Conservation (phyloP, 2,329 filamentous ascomycete genomes). For the Pseudocercospora eumusae region DNA sequence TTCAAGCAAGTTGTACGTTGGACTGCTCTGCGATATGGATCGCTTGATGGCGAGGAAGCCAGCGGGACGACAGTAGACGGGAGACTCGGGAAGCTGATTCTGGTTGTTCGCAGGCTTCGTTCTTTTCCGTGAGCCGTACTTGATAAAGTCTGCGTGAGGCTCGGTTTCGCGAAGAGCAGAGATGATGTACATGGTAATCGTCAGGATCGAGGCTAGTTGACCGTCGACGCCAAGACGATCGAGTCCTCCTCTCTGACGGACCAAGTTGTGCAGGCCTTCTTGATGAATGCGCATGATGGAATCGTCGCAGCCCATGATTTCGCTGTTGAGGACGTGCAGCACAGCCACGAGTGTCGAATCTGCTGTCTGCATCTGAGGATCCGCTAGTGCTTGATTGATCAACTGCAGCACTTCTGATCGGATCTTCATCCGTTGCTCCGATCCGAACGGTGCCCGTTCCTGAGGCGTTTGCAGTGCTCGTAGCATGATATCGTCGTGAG, state of each 20-base stretch:
- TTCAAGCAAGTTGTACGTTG: constrained; percentile 23
- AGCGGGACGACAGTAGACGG: constrained; percentile 23
- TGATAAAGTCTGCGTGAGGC: constrained; percentile 26
- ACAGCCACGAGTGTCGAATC: constrained; percentile 40
- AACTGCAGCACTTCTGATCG: constrained; percentile 30
- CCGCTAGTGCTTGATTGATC: constrained; percentile 34
- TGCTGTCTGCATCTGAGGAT: constrained; percentile 30
- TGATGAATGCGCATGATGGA: constrained; percentile 32
- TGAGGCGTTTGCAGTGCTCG: constrained; percentile 25
- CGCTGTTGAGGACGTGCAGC: constrained; percentile 36
- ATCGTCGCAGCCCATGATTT: constrained; percentile 37
- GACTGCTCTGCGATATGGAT: constrained; percentile 18
- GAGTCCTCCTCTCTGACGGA: constrained; percentile 36
- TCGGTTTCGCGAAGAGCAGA: constrained; percentile 25
- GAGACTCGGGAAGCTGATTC: constrained; percentile 27
- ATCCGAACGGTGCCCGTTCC: constrained; percentile 24
- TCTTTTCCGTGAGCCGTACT: constrained; percentile 18
- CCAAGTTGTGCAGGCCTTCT: constrained; percentile 35
- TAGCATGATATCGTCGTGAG: constrained; percentile 40
- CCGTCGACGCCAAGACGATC: constrained; percentile 33
- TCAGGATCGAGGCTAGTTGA: constrained; percentile 32
- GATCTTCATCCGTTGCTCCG: constrained; percentile 29
- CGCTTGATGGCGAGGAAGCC: constrained; percentile 26
- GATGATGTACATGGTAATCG: constrained; percentile 33
- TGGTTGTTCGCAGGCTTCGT: constrained; percentile 14